Base-by-base conservation (phyloP, 2,329 filamentous ascomycete genomes). In the Arthrobotrys entomopaga region DNA sequence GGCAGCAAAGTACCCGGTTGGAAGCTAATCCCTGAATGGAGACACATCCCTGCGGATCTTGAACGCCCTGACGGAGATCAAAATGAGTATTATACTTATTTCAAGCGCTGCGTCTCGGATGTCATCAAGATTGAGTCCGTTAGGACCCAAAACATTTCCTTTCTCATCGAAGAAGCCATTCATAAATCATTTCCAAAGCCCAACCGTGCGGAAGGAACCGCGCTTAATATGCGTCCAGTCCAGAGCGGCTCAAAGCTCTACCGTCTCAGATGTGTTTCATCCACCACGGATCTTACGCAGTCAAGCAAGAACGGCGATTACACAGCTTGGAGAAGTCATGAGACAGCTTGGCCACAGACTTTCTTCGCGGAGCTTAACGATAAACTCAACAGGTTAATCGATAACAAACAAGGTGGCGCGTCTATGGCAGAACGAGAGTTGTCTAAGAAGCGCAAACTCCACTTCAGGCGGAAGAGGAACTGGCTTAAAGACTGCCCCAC, bases 401-500 rank as follows among this genome's bases (percentile, higher is more conserved):
- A 58, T 29, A 22, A 15, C 34, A 58, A 58, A n/a, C 29, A 49
- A 7, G 19, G 20, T 16, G n/a, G 19, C 3, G 16, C 63, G 10
- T 20, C 58, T 7, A 0, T 91, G 88, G 22, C 54, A 29, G 61
- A 65, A 74, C 84, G 94, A 73, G 84, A 85, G 15, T 80, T 96
- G 73, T 96, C 97, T 77, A 83, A 81, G 0, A 79, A 81, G 0
- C 83, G 87, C 10, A 66, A 50, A 38, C 80, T 92, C 15, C 82
- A 84, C 22, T 80, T 87, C 8, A 86, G 90, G 46, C 86, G 90
- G 26, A 92, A 91, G 78, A 80, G 87, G 0, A 89, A 95, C 75
- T 86, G 93, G 78, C 89, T 89, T 10, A 91, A 89, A 77, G 91
- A 96, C 77, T 81, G 92, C 7, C 89, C 93, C 0, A 83, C 91